A percentile compares a stretch with the other conserved stretches of the same genome.
Conservation (phyloP, 2,329 filamentous ascomycete genomes). For the Sporothrix inflata region DNA sequence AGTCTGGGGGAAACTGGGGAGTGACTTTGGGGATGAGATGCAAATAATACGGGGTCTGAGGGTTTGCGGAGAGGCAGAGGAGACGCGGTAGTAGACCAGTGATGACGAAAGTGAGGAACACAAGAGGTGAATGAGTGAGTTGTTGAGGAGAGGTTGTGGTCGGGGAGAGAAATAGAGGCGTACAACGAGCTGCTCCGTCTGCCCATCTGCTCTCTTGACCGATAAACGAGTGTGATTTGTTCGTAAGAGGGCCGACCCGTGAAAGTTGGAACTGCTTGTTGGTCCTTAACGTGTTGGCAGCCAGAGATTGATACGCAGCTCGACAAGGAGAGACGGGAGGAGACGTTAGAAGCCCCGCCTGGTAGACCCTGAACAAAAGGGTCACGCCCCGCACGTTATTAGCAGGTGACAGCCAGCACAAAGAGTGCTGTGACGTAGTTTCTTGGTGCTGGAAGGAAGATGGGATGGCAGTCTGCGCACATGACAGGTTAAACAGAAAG, state of each 20-base stretch:
- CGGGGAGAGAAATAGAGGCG: neutral
- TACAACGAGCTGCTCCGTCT: neutral
- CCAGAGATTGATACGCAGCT: neutral
- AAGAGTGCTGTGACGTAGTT: constrained; percentile 19
- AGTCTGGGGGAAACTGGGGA: neutral
- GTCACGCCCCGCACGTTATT: constrained; percentile 6
- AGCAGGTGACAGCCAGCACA: neutral
- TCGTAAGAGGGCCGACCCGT: neutral
- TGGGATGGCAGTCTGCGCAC: neutral
- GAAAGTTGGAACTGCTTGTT: neutral
- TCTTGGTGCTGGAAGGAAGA: neutral
- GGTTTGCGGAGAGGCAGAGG: neutral
- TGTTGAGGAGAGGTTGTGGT: neutral
- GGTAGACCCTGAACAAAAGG: neutral
- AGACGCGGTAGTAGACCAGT: neutral
- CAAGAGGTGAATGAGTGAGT: neutral
- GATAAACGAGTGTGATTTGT: neutral
- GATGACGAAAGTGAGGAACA: constrained; percentile 11
- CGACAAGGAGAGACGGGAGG: neutral
- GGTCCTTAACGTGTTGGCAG: neutral
- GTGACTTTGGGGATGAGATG: neutral
- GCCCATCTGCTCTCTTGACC: neutral
- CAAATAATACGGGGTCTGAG: neutral
- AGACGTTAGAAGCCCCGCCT: neutral
- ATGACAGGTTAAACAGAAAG: neutral